Evolutionary conservation across 169 alveolate species (phyloP).

Genomic region (Plasmodium billcollinsi): DNA sequence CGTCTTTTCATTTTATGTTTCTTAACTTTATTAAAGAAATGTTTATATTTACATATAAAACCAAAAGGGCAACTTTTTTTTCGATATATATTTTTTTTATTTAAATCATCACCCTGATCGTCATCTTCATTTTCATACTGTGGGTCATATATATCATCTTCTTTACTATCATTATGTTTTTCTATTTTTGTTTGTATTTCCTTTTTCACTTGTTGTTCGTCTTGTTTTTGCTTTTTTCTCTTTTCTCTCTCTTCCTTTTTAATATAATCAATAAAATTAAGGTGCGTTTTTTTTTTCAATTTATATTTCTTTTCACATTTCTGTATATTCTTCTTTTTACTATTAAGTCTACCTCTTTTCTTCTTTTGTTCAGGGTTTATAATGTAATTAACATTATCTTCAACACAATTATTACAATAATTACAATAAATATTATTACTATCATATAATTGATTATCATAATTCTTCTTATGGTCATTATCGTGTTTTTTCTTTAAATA

Average conservation of each 20-base stretch:
- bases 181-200: too few relatives aligned
- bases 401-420: neutral
- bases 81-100: neutral
- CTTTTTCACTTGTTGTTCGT: too few relatives aligned
- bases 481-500: too few relatives aligned
- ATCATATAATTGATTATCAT: too few relatives aligned
- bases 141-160: neutral
- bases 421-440: neutral
- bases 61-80: neutral
- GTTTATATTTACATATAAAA: slow-evolving; percentile 18
- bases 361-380: neutral
- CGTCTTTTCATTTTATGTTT: slow-evolving; percentile 11
- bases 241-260: neutral
- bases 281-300: neutral
- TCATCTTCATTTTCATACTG: neutral
- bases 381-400: neutral
- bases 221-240: too few relatives aligned
- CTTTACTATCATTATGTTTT: too few relatives aligned
- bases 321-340: slow-evolving; percentile 1
- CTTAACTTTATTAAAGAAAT: slow-evolving; percentile 20
- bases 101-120: neutral
- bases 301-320: neutral
- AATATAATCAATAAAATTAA: neutral
- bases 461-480: too few relatives aligned
- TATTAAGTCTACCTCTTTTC: neutral